Base-by-base conservation (phyloP, 306 rosid genomes). In the Sechiopsis laciniata region DNA sequence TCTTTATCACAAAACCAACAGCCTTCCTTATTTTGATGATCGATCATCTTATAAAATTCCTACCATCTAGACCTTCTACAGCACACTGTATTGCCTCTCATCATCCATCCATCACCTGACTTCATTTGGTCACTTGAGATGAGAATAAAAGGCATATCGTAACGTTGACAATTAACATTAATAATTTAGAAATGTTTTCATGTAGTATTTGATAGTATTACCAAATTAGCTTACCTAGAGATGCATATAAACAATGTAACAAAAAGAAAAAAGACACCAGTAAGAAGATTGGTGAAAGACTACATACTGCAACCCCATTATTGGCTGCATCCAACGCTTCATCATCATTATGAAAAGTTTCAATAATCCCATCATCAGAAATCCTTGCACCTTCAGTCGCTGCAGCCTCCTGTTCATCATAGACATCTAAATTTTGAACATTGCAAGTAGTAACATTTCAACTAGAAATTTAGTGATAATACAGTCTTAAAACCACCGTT, bases 261-360 rank as follows among this genome's bases (percentile, higher is more conserved):
- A 64, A 19, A 67, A 54, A 35, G 0, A 63, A 56, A 71, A 63
- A n/a, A 15, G 51, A 46, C 19, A 22, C 13, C 78, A 40, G 35
- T 11, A 53, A 56, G 19, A 56, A 52, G 1, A 71, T 55, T 73
- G 61, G 22, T 35, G 52, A 46, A 67, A 42, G 37, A 73, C 67
- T 29, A 74, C 95, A 15, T 79, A 93, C 97, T 82, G 53, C 90
- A 80, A 89, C 87, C 9, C 90, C 91, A 52, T 82, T 83, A 26
- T 86, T 82, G 11, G 64, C 78, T 1, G 94, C 98, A 55, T 87
- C 87, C 19, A 90, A 76, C 16, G 97, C 97, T 55, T 87, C 87
- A 59, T 88, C 94, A 71, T 93, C 97, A 71, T 88, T 90, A 46
- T 77, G 76, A 76, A 90, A 93, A 22, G 91, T 88, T 85, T 88